Base-by-base conservation (phyloP, 345 rosid species). In the Hypericum perforatum region DNA sequence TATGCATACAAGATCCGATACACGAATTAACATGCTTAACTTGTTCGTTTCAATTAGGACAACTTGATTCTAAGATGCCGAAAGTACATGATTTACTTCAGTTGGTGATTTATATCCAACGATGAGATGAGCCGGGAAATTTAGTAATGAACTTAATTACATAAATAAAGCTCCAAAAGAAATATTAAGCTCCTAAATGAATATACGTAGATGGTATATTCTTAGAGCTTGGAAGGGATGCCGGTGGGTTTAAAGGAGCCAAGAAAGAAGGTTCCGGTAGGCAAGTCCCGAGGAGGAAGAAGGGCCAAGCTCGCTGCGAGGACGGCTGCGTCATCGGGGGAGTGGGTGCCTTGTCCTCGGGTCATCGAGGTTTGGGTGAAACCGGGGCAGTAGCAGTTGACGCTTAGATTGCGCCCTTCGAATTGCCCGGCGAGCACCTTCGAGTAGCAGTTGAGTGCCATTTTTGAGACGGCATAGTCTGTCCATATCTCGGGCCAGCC, bases 401-500 rank as follows among this genome's bases (percentile, higher is more conserved):
- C 81, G 40, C 84, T 72, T 6, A 90, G 46, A 0, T 76, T 70
- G 5, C 50, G 11, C 1, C 67, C 72, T 1, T 62, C 12, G 12
- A 39, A 60, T 0, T 71, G 71, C 11, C 53, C 61, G 0, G 97
- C 94, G 53, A 90, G 57, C 62, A 90, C 70, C 65, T 64, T 76
- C 22, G 96, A 58, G 58, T 84, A 80, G 9, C 96, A 83, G 49
- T 90, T 90, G 37, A 90, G 54, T 3, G 96, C 97, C 49, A 90
- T 65, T 66, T 90, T 90, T 1, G 97, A 90, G 10, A 86, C 85
- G 1, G 96, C 86, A 22, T 86, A 90, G 32, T 84, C 97, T 0
- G 94, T 76, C 94, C 97, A 86, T 11, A 71, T 49, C 38, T 66
- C 76, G 0, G 96, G 96, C 97, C 97, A 90, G 0, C 97, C 95